A percentile compares a stretch with the other conserved stretches of the same genome.
These are phyloP conservation scores for Rhynchospora pubera DNA, from an alignment of 176 grass and related monocot genomes.

Conservation along the genomic window DNA sequence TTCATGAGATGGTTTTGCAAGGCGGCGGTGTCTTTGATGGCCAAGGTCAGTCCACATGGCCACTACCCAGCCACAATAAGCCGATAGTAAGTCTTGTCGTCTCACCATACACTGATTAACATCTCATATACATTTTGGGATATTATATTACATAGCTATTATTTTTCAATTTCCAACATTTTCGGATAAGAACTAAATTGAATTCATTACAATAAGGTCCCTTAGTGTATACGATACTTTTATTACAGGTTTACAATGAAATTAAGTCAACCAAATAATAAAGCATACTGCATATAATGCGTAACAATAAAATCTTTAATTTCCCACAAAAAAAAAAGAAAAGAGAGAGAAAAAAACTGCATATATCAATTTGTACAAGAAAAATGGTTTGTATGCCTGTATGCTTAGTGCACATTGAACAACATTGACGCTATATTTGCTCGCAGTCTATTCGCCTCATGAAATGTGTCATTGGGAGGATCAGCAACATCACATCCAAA, in stretches of 20 bases:
- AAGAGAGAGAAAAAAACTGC: neutral
- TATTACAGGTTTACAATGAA: too few relatives aligned
- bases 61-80: neutral
- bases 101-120: neutral
- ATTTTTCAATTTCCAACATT: neutral
- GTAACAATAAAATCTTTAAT: neutral
- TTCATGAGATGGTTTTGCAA: slow-evolving; percentile 22
- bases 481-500: slow-evolving; percentile 12
- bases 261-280: neutral
- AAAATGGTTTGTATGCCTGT: neutral
- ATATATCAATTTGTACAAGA: neutral
- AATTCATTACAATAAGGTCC: neutral
- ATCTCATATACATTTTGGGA: neutral
- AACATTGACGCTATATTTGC: neutral
- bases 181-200: neutral
- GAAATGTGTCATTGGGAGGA: neutral
- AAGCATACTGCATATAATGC: neutral
- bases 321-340: neutral
- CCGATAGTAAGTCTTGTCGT: slow-evolving; percentile 4
- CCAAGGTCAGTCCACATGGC: slow-evolving; percentile 21
- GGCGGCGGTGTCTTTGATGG: slow-evolving; percentile 29
- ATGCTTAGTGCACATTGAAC: neutral
- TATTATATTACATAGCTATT: too few relatives aligned
- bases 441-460: slow-evolving; percentile 28
- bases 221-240: neutral